Conservation (phyloP, 129 eudicot genomes). For the Helichrysum umbraculigerum region DNA sequence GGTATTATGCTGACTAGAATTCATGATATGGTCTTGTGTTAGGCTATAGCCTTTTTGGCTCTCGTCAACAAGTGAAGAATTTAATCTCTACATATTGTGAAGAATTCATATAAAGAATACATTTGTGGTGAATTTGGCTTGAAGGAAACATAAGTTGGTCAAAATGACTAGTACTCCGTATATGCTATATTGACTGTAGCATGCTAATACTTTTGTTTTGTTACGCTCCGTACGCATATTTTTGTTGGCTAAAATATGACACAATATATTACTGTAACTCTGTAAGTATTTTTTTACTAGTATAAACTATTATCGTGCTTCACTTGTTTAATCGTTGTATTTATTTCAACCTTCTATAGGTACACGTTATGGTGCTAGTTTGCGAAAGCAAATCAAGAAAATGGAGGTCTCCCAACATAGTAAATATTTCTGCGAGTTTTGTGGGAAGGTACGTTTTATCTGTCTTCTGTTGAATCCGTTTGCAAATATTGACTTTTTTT, state of each 20-base stretch:
- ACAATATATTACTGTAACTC: no score
- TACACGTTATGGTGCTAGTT: constrained; percentile 24
- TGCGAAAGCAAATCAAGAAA: constrained; percentile 19
- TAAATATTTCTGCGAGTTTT: constrained; percentile 13
- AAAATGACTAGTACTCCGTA: no score
- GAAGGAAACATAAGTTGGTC: no score
- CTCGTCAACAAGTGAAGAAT: neutral
- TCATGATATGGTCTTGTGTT: neutral
- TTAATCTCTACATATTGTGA: neutral
- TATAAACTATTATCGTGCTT: neutral
- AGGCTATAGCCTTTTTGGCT: neutral
- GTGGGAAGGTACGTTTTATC: neutral
- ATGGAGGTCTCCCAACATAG: constrained; percentile 20
- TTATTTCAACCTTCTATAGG: neutral
- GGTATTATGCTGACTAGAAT: no score
- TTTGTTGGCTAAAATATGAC: no score
- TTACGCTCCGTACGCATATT: no score
- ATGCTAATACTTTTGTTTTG: no score
- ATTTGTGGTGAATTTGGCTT: neutral
- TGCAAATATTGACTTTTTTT: no score
- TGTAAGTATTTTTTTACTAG: no score
- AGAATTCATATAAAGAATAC: neutral
- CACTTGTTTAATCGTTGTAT: neutral
- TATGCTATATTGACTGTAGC: no score
- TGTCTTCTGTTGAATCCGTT: neutral